Evolutionary conservation across 2,329 filamentous ascomycete species (phyloP).

Genomic region (Parasarocladium wereldwijsianum): DNA sequence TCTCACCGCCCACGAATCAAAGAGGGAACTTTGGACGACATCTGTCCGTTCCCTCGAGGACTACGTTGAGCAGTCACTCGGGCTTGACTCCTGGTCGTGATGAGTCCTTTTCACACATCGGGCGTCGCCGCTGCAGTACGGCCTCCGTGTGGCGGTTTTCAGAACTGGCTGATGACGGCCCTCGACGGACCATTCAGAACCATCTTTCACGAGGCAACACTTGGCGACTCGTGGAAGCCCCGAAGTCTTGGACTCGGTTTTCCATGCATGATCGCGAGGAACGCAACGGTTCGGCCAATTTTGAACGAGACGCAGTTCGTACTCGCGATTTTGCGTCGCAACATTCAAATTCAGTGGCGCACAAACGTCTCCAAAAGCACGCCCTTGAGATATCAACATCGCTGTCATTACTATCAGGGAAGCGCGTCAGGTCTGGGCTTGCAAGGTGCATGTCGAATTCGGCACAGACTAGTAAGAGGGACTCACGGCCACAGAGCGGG

Average conservation of each 20-base stretch:
- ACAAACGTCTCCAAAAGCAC: too few species aligned
- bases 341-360: too few species aligned
- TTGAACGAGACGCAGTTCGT: neutral
- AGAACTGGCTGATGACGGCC: conserved; percentile 1
- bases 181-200: too few species aligned
- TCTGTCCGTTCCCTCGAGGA: too few species aligned
- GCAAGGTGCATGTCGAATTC: conserved; percentile 48
- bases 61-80: too few species aligned
- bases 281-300: conserved; percentile 1
- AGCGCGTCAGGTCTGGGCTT: conserved; percentile 12
- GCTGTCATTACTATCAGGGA: conserved; percentile 1
- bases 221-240: neutral
- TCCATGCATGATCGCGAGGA: conserved; percentile 2
- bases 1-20: too few species aligned
- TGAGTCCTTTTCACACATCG: conserved; percentile 6
- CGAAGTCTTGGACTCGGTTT: conserved; percentile 4
- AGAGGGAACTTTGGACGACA: too few species aligned
- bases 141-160: neutral
- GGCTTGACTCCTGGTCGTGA: conserved; percentile 7
- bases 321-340: neutral
- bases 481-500: too few species aligned
- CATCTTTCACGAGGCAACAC: too few species aligned
- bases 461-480: conserved; percentile 55
- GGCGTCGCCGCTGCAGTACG: conserved; percentile 6
- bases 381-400: too few species aligned